phyloP scores from a whole-genome alignment of 176 grass and related monocot genomes.

The Ensete ventricosum region DNA sequence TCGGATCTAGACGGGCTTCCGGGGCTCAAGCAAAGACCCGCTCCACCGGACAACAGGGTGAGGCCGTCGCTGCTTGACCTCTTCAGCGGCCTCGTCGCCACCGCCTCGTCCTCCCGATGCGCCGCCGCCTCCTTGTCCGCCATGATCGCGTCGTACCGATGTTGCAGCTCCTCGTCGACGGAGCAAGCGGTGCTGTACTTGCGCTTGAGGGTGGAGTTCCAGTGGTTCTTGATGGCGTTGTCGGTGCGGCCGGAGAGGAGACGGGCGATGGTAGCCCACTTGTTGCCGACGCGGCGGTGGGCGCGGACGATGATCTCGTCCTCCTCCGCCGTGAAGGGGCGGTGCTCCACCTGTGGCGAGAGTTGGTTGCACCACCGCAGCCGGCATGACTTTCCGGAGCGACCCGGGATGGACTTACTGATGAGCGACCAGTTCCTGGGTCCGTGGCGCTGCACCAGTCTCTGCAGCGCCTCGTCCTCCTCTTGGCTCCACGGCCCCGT shows the following conservation, averaged over 20 bases:
- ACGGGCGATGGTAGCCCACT: neutral
- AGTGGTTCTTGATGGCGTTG: neutral
- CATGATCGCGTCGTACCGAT: neutral
- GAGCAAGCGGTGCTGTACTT: neutral
- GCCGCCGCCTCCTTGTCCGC: neutral
- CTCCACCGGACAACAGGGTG: neutral
- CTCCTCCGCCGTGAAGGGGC: neutral
- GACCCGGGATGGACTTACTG: neutral
- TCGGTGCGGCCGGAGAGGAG: neutral
- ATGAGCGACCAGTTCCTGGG: neutral
- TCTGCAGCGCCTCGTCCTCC: neutral
- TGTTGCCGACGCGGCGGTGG: neutral
- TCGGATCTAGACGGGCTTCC: neutral
- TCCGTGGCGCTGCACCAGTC: neutral
- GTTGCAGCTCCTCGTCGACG: neutral
- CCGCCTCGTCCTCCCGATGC: neutral
- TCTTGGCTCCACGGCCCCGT: neutral
- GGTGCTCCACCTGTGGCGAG: neutral
- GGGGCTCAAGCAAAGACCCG: neutral
- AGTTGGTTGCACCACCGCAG: slow-evolving; percentile 1
- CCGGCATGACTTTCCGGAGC: neutral
- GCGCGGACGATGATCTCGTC: slow-evolving; percentile 1
- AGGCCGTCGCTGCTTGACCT: neutral
- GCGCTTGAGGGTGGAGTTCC: slow-evolving; percentile 3
- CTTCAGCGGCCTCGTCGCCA: neutral